Evolutionary conservation across 2,329 filamentous ascomycete genomes (phyloP).

Genomic region (Neurospora sp.): DNA sequence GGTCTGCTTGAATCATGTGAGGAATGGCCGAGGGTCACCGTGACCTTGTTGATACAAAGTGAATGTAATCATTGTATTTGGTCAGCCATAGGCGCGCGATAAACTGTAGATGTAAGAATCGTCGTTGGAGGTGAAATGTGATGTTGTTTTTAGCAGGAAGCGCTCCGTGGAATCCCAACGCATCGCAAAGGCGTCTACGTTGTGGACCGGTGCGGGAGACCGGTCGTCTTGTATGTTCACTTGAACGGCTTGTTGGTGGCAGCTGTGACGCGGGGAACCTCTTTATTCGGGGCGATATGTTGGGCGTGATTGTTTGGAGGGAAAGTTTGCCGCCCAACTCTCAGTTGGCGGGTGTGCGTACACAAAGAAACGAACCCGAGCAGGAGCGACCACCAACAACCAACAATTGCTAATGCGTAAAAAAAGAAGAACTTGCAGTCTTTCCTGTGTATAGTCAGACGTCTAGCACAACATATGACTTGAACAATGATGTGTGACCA

Average conservation of each 20-base stretch:
- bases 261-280: background rate
- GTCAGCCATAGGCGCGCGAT: background rate
- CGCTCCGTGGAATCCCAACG: background rate
- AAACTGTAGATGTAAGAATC: background rate
- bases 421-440: background rate
- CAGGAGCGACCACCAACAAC: background rate
- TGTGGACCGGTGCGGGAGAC: background rate
- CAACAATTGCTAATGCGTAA: background rate
- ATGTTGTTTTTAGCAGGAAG: background rate
- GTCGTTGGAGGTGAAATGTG: background rate
- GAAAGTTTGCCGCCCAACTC: background rate
- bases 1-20: background rate
- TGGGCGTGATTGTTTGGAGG: background rate
- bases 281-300: background rate
- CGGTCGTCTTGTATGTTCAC: background rate
- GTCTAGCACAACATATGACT: background rate
- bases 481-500: background rate
- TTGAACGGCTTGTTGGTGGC: background rate
- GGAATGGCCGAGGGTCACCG: background rate
- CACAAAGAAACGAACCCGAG: background rate
- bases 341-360: background rate
- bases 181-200: background rate
- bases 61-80: background rate
- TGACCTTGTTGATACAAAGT: background rate
- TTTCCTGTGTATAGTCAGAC: background rate